Base-by-base conservation (phyloP, 2,329 filamentous ascomycete genomes). In the Metarhizium album region DNA sequence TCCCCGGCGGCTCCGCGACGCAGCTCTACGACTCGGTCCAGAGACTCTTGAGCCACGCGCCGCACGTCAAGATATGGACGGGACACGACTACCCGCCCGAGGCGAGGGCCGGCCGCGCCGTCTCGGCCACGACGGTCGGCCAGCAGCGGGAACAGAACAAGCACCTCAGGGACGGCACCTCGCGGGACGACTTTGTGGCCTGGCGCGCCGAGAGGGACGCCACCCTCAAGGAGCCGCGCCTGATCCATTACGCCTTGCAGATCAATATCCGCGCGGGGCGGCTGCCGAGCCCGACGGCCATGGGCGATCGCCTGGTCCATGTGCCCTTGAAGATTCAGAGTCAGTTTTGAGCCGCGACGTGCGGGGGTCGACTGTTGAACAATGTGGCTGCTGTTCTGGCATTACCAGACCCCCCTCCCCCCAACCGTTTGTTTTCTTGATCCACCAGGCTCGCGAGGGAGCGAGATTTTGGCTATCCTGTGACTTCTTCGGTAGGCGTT, bases 21-120 rank as follows among this genome's bases (percentile, higher is more conserved):
- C 60, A 61, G 3, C 65, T 80, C 2, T 80, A 64, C 51, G 45
- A 59, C 2, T 78, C 75, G 1, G 70, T 59, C 0, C 67, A 55
- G 52, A 67, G 62, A 42, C 62, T 80, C 0, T 64, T 79, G 0
- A 49, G 54, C 5, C 42, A 79, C 1, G 69, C 71, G 0, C 64
- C 61, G 2, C 57, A 75, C 27, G 66, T 70, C 42, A 73, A 70
- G 46, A 68, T 80, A 43, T 80, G 74, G 70, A 74, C 71, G 0
- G 76, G 76, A 0, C 77, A 80, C 51, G 77, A 80, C 55, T 80
- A 80, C 52, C 62, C 62, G 0, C 74, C 76, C 0, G 60, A 58
- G 1, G 58, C 48, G 0, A 65, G 72, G 3, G 51, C 52, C 0
- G 60, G 54, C 0, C 69, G 22, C 11, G 40, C 74, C 0, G 52